Evolutionary conservation across 2,329 filamentous ascomycete species (phyloP).

Genomic region (Hymenoscyphus occultus): DNA sequence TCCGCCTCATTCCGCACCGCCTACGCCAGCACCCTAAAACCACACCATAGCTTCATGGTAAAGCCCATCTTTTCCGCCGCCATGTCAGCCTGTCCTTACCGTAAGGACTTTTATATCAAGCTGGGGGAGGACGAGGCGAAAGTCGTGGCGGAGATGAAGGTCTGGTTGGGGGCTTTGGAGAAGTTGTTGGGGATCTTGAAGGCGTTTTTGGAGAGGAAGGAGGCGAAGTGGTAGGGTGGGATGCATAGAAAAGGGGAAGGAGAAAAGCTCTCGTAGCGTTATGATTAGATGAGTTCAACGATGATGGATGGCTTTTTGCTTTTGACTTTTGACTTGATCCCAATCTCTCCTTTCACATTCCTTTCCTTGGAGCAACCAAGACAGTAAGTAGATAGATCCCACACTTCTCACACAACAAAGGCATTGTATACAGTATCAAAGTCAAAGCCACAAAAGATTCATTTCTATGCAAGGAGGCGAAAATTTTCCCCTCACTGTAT

Average conservation of each 20-base stretch:
- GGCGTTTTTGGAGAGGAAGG: constrained; percentile 54
- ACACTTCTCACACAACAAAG: too few relatives aligned
- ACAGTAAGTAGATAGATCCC: too few relatives aligned
- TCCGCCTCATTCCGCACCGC: constrained; percentile 80
- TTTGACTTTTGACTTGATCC: too few relatives aligned
- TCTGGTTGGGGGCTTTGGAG: constrained; percentile 76
- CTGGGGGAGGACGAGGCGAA: constrained; percentile 65
- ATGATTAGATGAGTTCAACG: neutral
- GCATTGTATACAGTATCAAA: too few relatives aligned
- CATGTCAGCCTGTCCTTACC: constrained; percentile 90
- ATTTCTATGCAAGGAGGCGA: too few relatives aligned
- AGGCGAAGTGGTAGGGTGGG: constrained; percentile 39
- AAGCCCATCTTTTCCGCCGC: constrained; percentile 92
- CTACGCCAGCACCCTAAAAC: constrained; percentile 85
- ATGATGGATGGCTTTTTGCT: neutral
- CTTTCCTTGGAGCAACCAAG: too few relatives aligned
- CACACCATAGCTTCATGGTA: constrained; percentile 82
- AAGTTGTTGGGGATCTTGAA: constrained; percentile 75
- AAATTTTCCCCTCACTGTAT: too few relatives aligned
- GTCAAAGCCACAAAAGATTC: too few relatives aligned
- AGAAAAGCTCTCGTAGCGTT: neutral
- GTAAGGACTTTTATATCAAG: constrained; percentile 90
- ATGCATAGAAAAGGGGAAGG: neutral
- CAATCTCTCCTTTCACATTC: too few relatives aligned
- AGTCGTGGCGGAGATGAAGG: constrained; percentile 61